A percentile compares a stretch with the other conserved stretches of the same genome.
Conservation (phyloP, 441 rosid species). For the Croton laevigatus region DNA sequence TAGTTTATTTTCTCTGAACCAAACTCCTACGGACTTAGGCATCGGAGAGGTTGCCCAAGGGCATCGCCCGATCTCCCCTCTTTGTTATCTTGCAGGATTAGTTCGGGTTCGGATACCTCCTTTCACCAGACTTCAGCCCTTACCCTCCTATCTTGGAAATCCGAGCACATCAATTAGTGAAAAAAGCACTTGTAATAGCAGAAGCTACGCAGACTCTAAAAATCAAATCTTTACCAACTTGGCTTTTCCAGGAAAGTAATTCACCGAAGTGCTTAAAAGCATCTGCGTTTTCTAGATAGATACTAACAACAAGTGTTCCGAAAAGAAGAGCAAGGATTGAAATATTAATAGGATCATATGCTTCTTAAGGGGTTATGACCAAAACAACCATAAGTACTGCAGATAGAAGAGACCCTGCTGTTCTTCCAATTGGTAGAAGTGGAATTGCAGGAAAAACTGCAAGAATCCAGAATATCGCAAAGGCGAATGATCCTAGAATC, state of each 20-base stretch:
- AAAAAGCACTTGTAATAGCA: constrained; percentile 71
- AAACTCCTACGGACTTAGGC: no score
- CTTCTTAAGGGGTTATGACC: constrained; percentile 63
- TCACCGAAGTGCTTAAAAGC: constrained; percentile 69
- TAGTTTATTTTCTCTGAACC: no score
- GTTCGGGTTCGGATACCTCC: no score
- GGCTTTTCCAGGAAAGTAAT: constrained; percentile 62
- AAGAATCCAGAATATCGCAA: constrained; percentile 67
- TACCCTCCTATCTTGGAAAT: no score
- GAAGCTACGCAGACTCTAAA: constrained; percentile 62
- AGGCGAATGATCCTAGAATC: constrained; percentile 41
- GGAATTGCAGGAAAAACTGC: constrained; percentile 77
- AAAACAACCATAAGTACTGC: constrained; percentile 81
- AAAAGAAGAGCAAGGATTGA: constrained; percentile 80
- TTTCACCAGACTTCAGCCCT: no score
- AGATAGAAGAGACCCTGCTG: constrained; percentile 72
- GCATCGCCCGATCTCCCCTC: no score
- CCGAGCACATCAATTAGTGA: no score
- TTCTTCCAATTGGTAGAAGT: constrained; percentile 64
- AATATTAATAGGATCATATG: constrained; percentile 76
- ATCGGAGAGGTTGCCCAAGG: no score
- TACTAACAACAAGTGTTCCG: constrained; percentile 77
- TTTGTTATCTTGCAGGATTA: no score
- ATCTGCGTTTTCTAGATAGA: constrained; percentile 75
- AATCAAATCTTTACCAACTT: constrained; percentile 57